Conservation (phyloP, 1,284 basidiomycete species). For the Pyrrhoderma noxium region DNA sequence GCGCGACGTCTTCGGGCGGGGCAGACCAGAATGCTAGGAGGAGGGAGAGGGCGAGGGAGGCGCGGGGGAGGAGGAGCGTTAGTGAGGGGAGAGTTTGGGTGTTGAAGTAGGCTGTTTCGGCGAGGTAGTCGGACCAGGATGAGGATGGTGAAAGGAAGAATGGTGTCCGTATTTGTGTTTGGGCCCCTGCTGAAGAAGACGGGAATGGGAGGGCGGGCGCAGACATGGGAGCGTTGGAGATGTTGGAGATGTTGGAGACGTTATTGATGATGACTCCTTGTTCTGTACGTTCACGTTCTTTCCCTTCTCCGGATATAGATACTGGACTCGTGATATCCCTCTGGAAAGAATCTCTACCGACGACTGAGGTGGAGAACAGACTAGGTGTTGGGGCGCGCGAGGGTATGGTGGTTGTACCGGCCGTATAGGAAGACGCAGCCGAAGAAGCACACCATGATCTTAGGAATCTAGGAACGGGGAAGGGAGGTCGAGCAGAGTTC, state of each 20-base stretch:
- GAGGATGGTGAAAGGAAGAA: constrained; percentile 5
- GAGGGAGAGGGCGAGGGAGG: constrained; percentile 61
- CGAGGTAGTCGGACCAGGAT: constrained; percentile 48
- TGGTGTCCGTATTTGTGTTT: too few species aligned
- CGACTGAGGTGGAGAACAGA: constrained; percentile 6
- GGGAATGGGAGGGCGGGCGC: too few species aligned
- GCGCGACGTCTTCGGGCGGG: constrained; percentile 38
- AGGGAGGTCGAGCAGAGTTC: constrained; percentile 46
- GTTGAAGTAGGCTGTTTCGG: constrained; percentile 73
- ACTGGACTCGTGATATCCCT: neutral
- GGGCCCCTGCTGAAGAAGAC: too few species aligned
- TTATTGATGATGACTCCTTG: constrained; percentile 1
- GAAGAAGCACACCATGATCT: constrained; percentile 12
- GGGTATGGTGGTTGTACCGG: constrained; percentile 1
- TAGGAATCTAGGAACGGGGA: constrained; percentile 9
- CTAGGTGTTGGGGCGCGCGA: constrained; percentile 13
- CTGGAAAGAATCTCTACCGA: constrained; percentile 1
- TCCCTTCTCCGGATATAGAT: constrained; percentile 1
- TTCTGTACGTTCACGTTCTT: constrained; percentile 3
- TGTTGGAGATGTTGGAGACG: neutral
- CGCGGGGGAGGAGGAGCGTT: constrained; percentile 70
- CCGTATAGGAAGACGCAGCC: neutral
- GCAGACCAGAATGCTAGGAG: constrained; percentile 57
- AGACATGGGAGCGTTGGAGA: neutral
- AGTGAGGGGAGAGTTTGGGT: constrained; percentile 77